phyloP scores from a whole-genome alignment of 768 basidiomycete genomes.

The Rhodotorula babjevae region DNA sequence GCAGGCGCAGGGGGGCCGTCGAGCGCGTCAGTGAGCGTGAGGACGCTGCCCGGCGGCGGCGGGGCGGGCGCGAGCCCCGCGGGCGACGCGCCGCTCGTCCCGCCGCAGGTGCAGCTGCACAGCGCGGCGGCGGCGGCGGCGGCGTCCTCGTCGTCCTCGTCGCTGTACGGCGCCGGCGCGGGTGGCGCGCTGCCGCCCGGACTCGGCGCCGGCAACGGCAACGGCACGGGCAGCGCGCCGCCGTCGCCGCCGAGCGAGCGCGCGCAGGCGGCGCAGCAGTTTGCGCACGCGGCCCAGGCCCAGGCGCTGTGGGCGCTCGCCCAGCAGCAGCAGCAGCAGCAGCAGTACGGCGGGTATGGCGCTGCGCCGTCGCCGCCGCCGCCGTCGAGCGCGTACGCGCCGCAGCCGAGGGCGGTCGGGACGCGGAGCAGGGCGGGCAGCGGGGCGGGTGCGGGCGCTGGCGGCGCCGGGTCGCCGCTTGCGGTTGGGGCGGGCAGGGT shows the following conservation, averaged over 20 bases:
- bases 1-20: neutral
- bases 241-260: neutral
- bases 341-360: too few species aligned
- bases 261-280: constrained; percentile 22
- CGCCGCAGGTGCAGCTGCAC: neutral
- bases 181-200: neutral
- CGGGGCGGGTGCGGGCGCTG: too few species aligned
- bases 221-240: neutral
- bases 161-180: neutral
- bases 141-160: neutral
- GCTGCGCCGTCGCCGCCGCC: too few species aligned
- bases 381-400: too few species aligned
- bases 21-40: neutral
- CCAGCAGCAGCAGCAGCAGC: neutral
- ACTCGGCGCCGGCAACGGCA: neutral
- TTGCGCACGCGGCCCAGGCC: constrained; percentile 29
- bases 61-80: neutral
- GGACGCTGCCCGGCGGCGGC: neutral
- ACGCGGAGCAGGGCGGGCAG: too few species aligned
- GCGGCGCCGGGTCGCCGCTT: neutral
- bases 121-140: neutral
- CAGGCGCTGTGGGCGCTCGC: constrained; percentile 25
- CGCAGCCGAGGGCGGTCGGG: too few species aligned
- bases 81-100: neutral
- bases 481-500: too few species aligned